Evolutionary conservation across 352 stramenopile genomes (phyloP).

Genomic region (Globisporangium perplexum): DNA sequence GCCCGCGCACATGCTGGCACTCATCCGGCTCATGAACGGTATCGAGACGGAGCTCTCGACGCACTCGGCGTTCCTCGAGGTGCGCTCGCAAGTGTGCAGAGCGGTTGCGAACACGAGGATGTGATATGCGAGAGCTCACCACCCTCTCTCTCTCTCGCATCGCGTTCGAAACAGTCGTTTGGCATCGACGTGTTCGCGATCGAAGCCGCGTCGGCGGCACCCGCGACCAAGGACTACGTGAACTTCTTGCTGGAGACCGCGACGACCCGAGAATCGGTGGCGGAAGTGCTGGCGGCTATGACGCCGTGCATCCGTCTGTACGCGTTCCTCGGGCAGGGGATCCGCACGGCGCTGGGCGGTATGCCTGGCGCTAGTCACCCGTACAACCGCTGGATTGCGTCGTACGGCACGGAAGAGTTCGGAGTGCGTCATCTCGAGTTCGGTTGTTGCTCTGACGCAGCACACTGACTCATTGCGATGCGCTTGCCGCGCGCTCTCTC

Average conservation of each 20-base stretch:
- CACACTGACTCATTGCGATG: background rate
- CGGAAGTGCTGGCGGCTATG: conserved; percentile 46
- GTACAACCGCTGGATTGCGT: conserved; percentile 46
- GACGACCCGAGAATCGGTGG: conserved; percentile 20
- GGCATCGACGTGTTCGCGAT: conserved; percentile 34
- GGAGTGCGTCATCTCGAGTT: conserved; percentile 13
- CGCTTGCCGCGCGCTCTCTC: background rate
- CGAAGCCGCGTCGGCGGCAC: conserved; percentile 16
- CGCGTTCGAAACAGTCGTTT: conserved; percentile 18
- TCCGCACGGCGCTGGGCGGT: conserved; percentile 12
- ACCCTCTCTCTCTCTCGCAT: background rate
- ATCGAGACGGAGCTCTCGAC: conserved; percentile 41
- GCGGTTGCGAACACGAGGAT: too few species aligned
- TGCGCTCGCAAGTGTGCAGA: background rate
- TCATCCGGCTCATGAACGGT: conserved; percentile 37
- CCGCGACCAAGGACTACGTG: conserved; percentile 37
- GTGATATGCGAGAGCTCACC: background rate
- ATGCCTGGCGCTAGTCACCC: conserved; percentile 8
- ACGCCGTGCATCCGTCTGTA: conserved; percentile 49
- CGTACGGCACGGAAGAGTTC: conserved; percentile 37
- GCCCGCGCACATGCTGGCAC: conserved; percentile 24
- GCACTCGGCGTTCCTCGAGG: conserved; percentile 40
- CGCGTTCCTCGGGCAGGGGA: conserved; percentile 32
- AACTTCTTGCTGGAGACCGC: conserved; percentile 43
- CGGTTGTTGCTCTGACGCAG: background rate